Conservation (phyloP, 305 asterid species). For the Withania somnifera region DNA sequence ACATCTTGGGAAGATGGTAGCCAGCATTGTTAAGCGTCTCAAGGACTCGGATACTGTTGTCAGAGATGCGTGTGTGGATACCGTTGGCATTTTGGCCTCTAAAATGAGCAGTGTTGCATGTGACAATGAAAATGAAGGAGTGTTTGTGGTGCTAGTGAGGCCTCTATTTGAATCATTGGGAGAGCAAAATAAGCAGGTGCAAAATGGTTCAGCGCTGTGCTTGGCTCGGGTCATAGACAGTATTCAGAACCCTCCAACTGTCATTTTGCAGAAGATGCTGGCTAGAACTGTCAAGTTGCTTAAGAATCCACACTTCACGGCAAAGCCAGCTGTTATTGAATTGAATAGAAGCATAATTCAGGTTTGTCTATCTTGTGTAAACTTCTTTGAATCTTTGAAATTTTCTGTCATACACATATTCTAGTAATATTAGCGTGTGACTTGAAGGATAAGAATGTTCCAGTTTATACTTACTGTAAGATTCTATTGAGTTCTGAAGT, state of each 20-base stretch:
- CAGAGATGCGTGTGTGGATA: conserved; percentile 73
- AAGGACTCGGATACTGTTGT: conserved; percentile 89
- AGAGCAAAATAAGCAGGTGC: conserved; percentile 82
- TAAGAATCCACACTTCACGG: conserved; percentile 93
- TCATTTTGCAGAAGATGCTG: conserved; percentile 81
- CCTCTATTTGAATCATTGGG: conserved; percentile 94
- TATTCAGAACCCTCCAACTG: conserved; percentile 63
- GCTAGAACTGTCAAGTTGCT: conserved; percentile 68
- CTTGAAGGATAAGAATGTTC: not conserved
- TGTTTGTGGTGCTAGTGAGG: conserved; percentile 63
- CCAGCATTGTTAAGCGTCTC: conserved; percentile 79
- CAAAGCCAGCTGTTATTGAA: conserved; percentile 86
- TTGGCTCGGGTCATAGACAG: conserved; percentile 75
- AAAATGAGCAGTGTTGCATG: conserved; percentile 35
- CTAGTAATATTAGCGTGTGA: not conserved
- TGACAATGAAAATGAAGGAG: conserved; percentile 47
- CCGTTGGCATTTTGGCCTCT: conserved; percentile 71
- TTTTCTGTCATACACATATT: not conserved
- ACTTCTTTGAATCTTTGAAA: not conserved
- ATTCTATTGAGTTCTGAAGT: not conserved
- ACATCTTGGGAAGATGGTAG: conserved; percentile 70
- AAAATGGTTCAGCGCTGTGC: conserved; percentile 82
- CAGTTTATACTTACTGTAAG: not conserved
- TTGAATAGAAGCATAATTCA: conserved; percentile 85
- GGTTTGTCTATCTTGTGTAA: conserved; percentile 29